Base-by-base conservation (phyloP, 2,329 filamentous ascomycete genomes). In the Colletotrichum graminicola region DNA sequence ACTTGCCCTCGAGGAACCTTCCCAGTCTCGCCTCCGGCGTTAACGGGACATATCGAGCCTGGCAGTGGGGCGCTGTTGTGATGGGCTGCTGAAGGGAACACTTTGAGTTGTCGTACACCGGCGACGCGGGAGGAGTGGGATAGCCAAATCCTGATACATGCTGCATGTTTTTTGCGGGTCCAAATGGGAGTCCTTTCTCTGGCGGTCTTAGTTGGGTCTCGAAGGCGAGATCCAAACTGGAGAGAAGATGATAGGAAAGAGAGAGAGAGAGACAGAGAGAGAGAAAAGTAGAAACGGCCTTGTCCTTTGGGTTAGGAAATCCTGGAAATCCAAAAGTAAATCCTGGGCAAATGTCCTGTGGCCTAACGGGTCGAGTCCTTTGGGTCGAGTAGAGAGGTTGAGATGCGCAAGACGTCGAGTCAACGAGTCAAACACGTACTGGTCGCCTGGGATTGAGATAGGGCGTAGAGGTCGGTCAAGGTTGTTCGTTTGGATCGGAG, bases 1-100 rank as follows among this genome's bases (percentile, higher is more conserved):
- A 88, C 80, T 93, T 91, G 79, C 92, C 92, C 76, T 93, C 93
- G 75, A 98, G 88, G 76, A 95, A 87, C 76, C 91, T 90, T 81
- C 95, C 95, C 86, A 98, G 84, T 79, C 94, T 91, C 79, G 95
- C 93, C 87, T 97, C 93, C 52, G 95, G 94, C 67, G 89, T 83
- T 77, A 88, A 84, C 73, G 89, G 90, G 66, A 87, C 82, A 77
- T 83, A 89, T 76, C 83, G 83, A 62, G 84, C 78, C 72, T 82
- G 83, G 75, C 81, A 84, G 75, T 74, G 66, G 74, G 80, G 64
- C 78, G 77, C 62, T 79, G 80, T 70, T 64, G 71, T 78, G 78
- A 71, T 79, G 80, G 71, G 74, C 59, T 81, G 81, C 71, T 83
- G 82, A 73, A 82, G 80, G 63, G 80, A 77, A 76, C 81, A 85